phyloP scores from a whole-genome alignment of 192 early-diverging fungal genomes.

The Coemansia sp. region DNA sequence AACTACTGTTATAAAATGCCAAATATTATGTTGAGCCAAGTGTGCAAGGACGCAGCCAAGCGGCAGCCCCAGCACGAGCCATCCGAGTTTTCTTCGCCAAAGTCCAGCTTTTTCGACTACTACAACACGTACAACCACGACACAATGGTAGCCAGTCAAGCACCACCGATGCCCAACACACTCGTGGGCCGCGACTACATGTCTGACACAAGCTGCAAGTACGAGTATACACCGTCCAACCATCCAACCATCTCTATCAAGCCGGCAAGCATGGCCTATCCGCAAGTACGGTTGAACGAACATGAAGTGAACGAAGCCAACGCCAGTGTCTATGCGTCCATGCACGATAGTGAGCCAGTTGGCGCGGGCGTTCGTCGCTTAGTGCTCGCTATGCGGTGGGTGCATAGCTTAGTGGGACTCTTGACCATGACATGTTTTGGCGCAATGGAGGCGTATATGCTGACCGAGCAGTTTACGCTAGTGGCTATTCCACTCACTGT shows the following conservation, averaged over 20 bases:
- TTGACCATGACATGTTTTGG: slow-evolving; percentile 19
- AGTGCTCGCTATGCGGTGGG: slow-evolving; percentile 17
- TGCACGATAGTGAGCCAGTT: background rate
- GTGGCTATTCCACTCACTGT: slow-evolving; percentile 36
- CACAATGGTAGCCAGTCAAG: background rate
- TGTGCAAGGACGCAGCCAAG: slow-evolving; percentile 7
- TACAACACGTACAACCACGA: background rate
- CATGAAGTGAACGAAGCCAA: too few relatives aligned
- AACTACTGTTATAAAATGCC: slow-evolving; percentile 1
- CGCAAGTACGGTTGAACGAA: too few relatives aligned
- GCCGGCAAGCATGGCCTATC: too few relatives aligned
- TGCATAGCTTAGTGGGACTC: slow-evolving; percentile 11
- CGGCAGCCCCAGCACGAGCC: background rate
- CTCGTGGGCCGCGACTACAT: background rate
- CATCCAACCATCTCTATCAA: too few relatives aligned
- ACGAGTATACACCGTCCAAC: too few relatives aligned
- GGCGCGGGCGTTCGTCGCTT: background rate
- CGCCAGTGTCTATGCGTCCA: background rate
- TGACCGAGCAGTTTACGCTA: slow-evolving; percentile 14
- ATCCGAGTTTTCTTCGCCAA: background rate
- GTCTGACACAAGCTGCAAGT: background rate
- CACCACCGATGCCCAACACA: background rate
- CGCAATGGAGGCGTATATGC: slow-evolving; percentile 44
- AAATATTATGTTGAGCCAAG: slow-evolving; percentile 7
- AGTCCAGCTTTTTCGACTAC: background rate